phyloP scores from a whole-genome alignment of 2,329 filamentous ascomycete genomes.

The Ophiostoma himal-ulmi region DNA sequence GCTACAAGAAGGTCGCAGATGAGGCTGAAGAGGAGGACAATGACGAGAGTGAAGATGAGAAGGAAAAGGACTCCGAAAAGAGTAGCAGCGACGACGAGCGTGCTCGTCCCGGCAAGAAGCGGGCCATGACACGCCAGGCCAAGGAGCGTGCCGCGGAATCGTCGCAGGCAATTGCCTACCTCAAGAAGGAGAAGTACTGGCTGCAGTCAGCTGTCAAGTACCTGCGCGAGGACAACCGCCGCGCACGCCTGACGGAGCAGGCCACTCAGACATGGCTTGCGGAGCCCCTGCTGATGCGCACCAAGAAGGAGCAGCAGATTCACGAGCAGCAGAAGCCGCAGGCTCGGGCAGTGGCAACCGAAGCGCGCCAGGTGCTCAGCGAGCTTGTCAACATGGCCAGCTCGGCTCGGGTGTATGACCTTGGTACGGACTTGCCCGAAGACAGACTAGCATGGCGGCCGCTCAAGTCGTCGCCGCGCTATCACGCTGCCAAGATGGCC shows the following conservation, averaged over 20 bases:
- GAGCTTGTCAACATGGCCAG: conserved; percentile 59
- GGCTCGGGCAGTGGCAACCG: conserved; percentile 45
- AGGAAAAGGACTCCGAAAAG: conserved; percentile 1
- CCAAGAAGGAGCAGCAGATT: conserved; percentile 31
- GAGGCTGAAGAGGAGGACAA: conserved; percentile 54
- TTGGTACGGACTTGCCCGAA: conserved; percentile 34
- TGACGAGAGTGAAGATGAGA: conserved; percentile 22
- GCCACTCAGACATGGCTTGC: conserved; percentile 56
- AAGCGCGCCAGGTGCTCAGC: conserved; percentile 58
- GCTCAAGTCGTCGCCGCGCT: conserved; percentile 57
- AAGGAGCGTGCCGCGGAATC: conserved; percentile 63
- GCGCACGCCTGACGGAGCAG: conserved; percentile 54
- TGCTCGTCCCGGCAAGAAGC: conserved; percentile 26
- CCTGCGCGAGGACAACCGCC: conserved; percentile 60
- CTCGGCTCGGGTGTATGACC: conserved; percentile 52
- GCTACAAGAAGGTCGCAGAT: conserved; percentile 65
- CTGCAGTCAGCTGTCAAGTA: conserved; percentile 62
- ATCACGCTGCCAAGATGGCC: conserved; percentile 58
- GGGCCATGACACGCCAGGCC: conserved; percentile 16
- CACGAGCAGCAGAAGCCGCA: neutral
- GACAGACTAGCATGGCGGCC: conserved; percentile 52
- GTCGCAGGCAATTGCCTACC: conserved; percentile 64
- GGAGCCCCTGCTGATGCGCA: conserved; percentile 48
- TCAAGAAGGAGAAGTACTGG: conserved; percentile 62
- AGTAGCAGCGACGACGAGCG: conserved; percentile 31